Base-by-base conservation (phyloP, 176 grass and related monocot species). In the Microstegium vimineum region DNA sequence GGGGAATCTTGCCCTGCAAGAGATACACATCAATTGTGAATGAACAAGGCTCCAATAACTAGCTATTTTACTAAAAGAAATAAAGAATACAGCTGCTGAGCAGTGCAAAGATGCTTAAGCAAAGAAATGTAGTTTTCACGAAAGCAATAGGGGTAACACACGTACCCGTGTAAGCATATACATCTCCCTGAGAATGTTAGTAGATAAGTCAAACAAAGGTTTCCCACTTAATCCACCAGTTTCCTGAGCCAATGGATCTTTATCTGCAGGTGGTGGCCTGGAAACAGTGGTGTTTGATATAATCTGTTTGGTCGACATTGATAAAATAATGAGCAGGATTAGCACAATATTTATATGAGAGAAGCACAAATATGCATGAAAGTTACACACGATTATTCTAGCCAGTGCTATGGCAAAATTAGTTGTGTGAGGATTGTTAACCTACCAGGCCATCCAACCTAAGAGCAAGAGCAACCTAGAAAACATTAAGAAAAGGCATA, bases 261-360 rank as follows among this genome's bases (percentile, higher is more conserved):
- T 78, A 63, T 88, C 89, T 84, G 85, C 87, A 82, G 96, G 89
- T 43, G 87, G 28, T 2, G 85, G 93, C 63, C 96, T 91, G 82
- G 93, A 95, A 83, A 99, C 59, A 40, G 93, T 99, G 42, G 91
- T 99, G 77, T 99, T 99, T 27, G 96, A 93, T 99, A 99, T 95
- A 69, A 99, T 94, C 96, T 99, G 85, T 54, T 45, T 20, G 61
- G 9, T 65, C 52, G 74, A 59, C 62, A 51, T 60, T 2, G 4
- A 46, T 34, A 74, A 26, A 61, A 79, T 25, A 93, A 57, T 69
- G 16, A 78, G 49, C 26, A 86, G 62, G n/a, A 61, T 67, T 67
- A 81, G 26, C 36, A 36, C 22, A 78, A 10, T 14, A 47, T 81
- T 17, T 25, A 5, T 15, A 79, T 22, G 27, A 69, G 68, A 82